Percentiles rank a stretch among this genome's conserved stretches.
These are phyloP conservation scores for Rhododendron williamsianum DNA, from an alignment of 148 eudicot genomes.

Conservation along the genomic window DNA sequence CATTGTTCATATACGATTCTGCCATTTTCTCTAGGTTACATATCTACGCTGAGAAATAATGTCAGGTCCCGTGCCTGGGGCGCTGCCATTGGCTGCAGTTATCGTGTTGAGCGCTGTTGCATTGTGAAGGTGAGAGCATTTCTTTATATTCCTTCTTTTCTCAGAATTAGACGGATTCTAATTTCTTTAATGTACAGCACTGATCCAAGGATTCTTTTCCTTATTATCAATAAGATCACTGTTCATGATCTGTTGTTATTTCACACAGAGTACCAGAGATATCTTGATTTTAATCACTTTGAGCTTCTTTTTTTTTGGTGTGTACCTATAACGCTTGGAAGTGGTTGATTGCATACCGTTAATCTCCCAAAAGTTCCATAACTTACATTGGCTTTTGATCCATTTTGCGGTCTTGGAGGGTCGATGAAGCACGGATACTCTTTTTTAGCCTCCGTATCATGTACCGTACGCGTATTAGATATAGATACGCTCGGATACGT, in stretches of 20 bases:
- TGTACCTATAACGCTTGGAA: neutral
- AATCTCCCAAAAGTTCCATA: neutral
- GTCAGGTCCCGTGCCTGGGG: constrained; percentile 99
- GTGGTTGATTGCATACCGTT: constrained; percentile 1
- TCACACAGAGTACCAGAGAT: neutral
- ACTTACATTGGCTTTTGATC: neutral
- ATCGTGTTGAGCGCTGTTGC: constrained; percentile 86
- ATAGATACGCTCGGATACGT: too few species aligned
- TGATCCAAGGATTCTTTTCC: neutral
- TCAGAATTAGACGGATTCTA: neutral
- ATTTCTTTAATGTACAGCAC: neutral
- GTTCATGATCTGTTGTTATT: neutral
- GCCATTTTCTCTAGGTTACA: constrained; percentile 49
- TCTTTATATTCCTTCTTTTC: neutral
- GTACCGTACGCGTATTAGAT: too few species aligned
- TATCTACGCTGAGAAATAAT: constrained; percentile 85
- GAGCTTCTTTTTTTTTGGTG: neutral
- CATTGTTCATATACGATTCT: neutral
- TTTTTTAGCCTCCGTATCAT: too few species aligned
- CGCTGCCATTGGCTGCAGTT: constrained; percentile 93
- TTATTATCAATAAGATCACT: neutral
- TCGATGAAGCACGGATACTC: neutral
- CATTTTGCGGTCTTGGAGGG: neutral
- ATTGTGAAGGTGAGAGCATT: constrained; percentile 63
- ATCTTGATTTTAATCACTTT: neutral